phyloP scores from a whole-genome alignment of 192 early-diverging fungal genomes.

The Rhizophlyctis rosea region DNA sequence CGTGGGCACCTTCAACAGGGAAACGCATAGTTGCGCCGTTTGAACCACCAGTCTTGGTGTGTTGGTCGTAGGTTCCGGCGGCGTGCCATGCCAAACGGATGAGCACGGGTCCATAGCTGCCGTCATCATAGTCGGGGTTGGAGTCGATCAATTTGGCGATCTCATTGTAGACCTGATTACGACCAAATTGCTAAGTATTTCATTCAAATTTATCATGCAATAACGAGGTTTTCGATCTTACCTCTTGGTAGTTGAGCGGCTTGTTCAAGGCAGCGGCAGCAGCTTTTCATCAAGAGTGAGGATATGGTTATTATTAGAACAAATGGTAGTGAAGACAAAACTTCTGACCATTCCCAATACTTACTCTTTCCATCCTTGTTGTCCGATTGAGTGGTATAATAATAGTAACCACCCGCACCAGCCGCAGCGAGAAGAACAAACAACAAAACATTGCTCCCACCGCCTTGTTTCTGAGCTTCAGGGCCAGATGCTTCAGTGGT shows the following conservation, averaged over 20 bases:
- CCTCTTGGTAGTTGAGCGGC: constrained; percentile 1
- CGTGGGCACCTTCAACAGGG: constrained; percentile 49
- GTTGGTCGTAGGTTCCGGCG: constrained; percentile 63
- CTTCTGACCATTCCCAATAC: too few relatives aligned
- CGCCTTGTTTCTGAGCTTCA: neutral
- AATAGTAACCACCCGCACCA: neutral
- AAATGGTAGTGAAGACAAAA: too few relatives aligned
- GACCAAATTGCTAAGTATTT: too few relatives aligned
- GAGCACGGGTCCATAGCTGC: constrained; percentile 64
- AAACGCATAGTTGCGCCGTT: constrained; percentile 73
- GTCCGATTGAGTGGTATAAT: neutral
- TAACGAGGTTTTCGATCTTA: too few relatives aligned
- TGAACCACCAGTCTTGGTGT: constrained; percentile 51
- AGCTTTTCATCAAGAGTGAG: too few relatives aligned
- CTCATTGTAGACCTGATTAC: neutral
- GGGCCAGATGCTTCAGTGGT: neutral
- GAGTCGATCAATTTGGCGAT: constrained; percentile 8
- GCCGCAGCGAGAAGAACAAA: neutral
- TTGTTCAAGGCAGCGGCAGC: neutral
- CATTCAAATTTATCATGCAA: too few relatives aligned
- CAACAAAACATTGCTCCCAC: neutral
- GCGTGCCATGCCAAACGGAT: constrained; percentile 62
- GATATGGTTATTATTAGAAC: too few relatives aligned
- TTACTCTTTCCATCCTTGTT: neutral
- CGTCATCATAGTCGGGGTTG: constrained; percentile 56